Base-by-base conservation (phyloP, 192 early-diverging fungal genomes). In the Backusella liffmaniae region DNA sequence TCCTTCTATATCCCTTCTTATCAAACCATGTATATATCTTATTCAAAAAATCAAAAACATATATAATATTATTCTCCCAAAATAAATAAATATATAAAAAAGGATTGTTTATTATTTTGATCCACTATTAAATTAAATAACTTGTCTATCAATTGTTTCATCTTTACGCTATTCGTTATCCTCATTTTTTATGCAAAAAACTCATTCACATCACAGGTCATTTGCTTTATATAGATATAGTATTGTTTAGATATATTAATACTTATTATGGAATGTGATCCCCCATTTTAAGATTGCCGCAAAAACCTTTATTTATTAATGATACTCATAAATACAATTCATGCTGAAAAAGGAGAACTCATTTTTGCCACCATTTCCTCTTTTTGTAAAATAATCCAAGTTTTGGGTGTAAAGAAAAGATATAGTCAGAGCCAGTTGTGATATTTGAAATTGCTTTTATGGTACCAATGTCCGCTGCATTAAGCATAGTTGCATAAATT, bases 71-170 rank as follows among this genome's bases (percentile, higher is more conserved):
- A 49, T 49, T 49, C 18, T 3, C 32, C 32, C 16, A 49, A 49
- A 62, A 62, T 62, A 62, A 62, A 29, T 29, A 62, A 23, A 29
- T 13, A 62, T 62, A 26, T 59, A 59, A 26, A 10, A 59, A 51
- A 21, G 49, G 3, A 62, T 62, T 62, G 56, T 62, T 62, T 62
- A 62, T 26, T 62, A 62, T 62, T 62, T 62, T 62, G 56, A 62
- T 23, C n/a, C n/a, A 56, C 21, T 23, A 56, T 56, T 56, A 56
- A 62, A 62, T 62, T 62, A 62, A 62, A 62, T 62, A 62, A 62
- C 56, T 62, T 10, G 9, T 59, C 16, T n/a, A 59, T 23, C 23
- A 21, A 59, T 59, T 59, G 56, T 62, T 62, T 62, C 56, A 62
- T 29, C 26, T 62, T 62, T 62, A 29, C 29, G 26, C 10, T 59